Conservation (phyloP, 257 asterid species). For the Verbena officinalis region DNA sequence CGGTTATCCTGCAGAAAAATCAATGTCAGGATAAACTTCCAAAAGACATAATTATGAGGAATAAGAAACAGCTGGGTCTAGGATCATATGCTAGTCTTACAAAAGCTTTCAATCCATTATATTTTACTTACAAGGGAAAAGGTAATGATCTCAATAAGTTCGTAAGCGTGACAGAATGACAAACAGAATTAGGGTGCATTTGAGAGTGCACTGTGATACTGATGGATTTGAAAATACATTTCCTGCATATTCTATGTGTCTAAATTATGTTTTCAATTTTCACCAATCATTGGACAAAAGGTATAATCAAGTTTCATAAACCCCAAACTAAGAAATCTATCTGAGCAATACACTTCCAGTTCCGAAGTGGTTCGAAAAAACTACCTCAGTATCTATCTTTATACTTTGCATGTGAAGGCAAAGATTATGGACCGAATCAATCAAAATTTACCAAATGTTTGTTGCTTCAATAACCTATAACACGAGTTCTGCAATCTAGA, state of each 20-base stretch:
- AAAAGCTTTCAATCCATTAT: constrained; percentile 12
- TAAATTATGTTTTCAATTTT: neutral
- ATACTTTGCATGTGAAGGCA: neutral
- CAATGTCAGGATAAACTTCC: constrained; percentile 13
- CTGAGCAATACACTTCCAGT: neutral
- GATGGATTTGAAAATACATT: neutral
- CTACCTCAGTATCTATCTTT: neutral
- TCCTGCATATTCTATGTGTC: constrained; percentile 4
- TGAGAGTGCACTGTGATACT: neutral
- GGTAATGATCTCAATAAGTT: neutral
- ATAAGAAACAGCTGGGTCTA: neutral
- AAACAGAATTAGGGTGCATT: neutral
- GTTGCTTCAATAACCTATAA: neutral
- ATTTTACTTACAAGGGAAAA: neutral
- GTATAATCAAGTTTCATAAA: neutral
- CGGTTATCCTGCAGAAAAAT: constrained; percentile 44
- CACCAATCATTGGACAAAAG: neutral
- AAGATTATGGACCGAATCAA: neutral
- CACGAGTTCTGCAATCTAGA: neutral
- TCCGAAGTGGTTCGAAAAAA: neutral
- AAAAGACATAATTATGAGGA: neutral
- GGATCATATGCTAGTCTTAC: neutral
- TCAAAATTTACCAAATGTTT: neutral
- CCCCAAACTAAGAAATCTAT: neutral
- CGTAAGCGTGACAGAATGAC: neutral